phyloP scores from a whole-genome alignment of 164 flowering plant species.

The Platanus orientalis region DNA sequence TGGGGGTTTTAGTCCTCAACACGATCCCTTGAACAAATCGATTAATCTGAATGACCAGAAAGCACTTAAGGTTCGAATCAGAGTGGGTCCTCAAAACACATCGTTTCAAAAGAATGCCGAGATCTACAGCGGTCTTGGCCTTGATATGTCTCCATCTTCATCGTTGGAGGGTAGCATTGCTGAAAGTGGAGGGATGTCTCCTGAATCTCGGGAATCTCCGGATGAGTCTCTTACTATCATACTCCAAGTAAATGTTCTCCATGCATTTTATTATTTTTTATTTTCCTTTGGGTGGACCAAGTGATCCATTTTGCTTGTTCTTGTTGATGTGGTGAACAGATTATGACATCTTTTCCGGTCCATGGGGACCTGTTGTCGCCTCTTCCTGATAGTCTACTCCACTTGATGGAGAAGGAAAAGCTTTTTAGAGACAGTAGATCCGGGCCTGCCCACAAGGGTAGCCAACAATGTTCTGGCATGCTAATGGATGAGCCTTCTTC shows the following conservation, averaged over 20 bases:
- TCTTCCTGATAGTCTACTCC: slow-evolving; percentile 46
- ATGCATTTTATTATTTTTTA: neutral
- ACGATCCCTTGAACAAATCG: slow-evolving; percentile 25
- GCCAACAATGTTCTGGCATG: slow-evolving; percentile 8
- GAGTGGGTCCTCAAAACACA: slow-evolving; percentile 64
- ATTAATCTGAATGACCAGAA: slow-evolving; percentile 44
- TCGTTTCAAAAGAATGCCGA: slow-evolving; percentile 58
- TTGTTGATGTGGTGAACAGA: slow-evolving; percentile 39
- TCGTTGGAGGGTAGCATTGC: slow-evolving; percentile 50
- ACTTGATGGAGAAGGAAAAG: slow-evolving; percentile 30
- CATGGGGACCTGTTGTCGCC: slow-evolving; percentile 55
- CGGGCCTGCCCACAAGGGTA: slow-evolving; percentile 13
- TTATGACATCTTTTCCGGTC: slow-evolving; percentile 55
- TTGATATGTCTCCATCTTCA: slow-evolving; percentile 63
- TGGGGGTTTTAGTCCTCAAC: slow-evolving; percentile 27
- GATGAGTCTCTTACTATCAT: slow-evolving; percentile 54
- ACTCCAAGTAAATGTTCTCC: slow-evolving; percentile 45
- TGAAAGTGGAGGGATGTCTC: slow-evolving; percentile 34
- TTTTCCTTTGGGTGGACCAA: slow-evolving; percentile 4
- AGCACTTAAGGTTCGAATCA: slow-evolving; percentile 70
- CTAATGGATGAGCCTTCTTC: slow-evolving; percentile 11
- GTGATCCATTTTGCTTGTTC: neutral
- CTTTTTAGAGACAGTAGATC: slow-evolving; percentile 12
- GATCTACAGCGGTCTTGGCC: slow-evolving; percentile 84
- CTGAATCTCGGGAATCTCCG: slow-evolving; percentile 23